phyloP scores from a whole-genome alignment of 179 eudicot species.

The Drosera spatulata region DNA sequence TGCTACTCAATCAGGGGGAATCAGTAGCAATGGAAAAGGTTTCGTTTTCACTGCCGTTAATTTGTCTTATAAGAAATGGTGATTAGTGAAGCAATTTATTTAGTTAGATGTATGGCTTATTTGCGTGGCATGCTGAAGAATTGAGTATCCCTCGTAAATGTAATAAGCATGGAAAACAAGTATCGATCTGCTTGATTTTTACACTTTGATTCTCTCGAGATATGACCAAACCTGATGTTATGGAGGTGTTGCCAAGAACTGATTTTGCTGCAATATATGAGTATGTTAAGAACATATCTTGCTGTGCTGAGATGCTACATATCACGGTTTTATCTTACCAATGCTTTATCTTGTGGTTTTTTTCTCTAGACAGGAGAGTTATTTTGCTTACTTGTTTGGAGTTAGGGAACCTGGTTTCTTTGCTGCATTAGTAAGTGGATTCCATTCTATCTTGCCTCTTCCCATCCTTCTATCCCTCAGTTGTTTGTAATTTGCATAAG shows the following conservation, averaged over 20 bases:
- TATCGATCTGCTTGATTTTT: too few species aligned
- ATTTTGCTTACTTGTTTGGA: constrained; percentile 95
- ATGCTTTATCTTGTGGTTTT: not conserved
- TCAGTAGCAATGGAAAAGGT: too few species aligned
- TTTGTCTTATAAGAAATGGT: too few species aligned
- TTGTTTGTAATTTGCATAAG: not conserved
- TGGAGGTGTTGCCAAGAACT: not conserved
- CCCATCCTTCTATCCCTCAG: constrained; percentile 1
- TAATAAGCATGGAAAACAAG: too few species aligned
- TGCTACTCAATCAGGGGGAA: too few species aligned
- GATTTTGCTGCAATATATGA: not conserved
- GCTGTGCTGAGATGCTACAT: not conserved
- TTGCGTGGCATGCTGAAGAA: too few species aligned
- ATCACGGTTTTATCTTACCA: not conserved
- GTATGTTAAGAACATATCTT: not conserved
- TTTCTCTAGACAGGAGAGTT: constrained; percentile 80
- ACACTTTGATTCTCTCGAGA: too few species aligned
- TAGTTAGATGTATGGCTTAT: not conserved
- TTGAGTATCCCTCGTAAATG: too few species aligned
- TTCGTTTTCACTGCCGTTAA: too few species aligned
- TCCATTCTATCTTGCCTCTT: not conserved
- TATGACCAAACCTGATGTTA: too few species aligned
- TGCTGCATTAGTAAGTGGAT: constrained; percentile 84
- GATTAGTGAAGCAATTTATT: not conserved
- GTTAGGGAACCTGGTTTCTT: constrained; percentile 94